Evolutionary conservation across 2,329 filamentous ascomycete species (phyloP).

Genomic region (Pseudocercospora cruenta): DNA sequence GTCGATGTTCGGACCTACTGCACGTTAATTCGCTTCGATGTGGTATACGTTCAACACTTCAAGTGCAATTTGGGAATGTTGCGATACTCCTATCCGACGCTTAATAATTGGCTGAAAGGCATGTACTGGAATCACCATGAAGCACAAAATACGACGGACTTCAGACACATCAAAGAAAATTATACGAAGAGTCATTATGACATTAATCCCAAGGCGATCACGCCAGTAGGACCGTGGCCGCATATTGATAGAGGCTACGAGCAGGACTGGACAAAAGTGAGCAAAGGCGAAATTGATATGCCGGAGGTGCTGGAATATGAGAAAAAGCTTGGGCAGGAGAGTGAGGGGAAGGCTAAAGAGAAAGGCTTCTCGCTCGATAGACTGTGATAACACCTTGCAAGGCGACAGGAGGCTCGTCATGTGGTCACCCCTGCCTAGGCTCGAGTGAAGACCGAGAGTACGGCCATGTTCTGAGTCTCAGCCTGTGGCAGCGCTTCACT

Average conservation of each 20-base stretch:
- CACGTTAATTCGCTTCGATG: slow-evolving; percentile 63
- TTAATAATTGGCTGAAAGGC: slow-evolving; percentile 64
- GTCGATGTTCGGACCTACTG: slow-evolving; percentile 62
- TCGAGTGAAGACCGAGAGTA: neutral
- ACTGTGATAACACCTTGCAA: neutral
- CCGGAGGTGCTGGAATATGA: slow-evolving; percentile 42
- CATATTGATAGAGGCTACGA: slow-evolving; percentile 59
- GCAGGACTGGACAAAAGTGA: slow-evolving; percentile 53
- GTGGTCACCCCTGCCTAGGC: neutral
- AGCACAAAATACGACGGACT: slow-evolving; percentile 64
- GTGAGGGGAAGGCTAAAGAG: neutral
- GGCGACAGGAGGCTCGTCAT: too few relatives aligned
- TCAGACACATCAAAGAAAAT: slow-evolving; percentile 71
- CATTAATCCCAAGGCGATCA: slow-evolving; percentile 65
- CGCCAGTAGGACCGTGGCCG: slow-evolving; percentile 65
- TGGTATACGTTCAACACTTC: slow-evolving; percentile 68
- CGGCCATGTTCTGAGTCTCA: too few relatives aligned
- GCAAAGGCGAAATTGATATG: slow-evolving; percentile 53
- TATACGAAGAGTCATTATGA: slow-evolving; percentile 64
- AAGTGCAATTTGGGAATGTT: slow-evolving; percentile 67
- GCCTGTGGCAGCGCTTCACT: neutral
- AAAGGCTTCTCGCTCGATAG: neutral
- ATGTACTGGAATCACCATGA: slow-evolving; percentile 61
- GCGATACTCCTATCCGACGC: slow-evolving; percentile 59
- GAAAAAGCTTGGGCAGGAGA: slow-evolving; percentile 22